These are phyloP conservation scores for Oryza brachyantha DNA, from an alignment of 176 grass and related monocot species.

Conservation along the genomic window DNA sequence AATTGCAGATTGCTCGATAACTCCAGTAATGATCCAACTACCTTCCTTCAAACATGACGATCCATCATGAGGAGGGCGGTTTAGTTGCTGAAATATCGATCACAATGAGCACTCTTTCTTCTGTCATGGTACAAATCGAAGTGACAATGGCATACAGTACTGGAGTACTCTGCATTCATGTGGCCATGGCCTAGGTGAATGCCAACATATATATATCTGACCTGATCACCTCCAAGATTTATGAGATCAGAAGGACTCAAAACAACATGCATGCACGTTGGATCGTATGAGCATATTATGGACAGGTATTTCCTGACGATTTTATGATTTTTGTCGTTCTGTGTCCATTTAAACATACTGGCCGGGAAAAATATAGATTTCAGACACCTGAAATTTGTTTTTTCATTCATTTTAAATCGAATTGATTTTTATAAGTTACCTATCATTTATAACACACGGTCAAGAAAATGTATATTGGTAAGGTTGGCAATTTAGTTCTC, in stretches of 20 bases:
- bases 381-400: neutral
- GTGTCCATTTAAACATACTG: too few relatives aligned
- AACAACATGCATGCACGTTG: neutral
- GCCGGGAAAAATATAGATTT: too few relatives aligned
- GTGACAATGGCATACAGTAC: neutral
- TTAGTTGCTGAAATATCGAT: neutral
- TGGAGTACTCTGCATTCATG: neutral
- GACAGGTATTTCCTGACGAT: neutral
- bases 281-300: neutral
- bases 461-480: too few relatives aligned
- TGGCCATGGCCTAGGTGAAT: neutral
- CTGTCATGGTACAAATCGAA: neutral
- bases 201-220: neutral
- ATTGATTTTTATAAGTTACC: too few relatives aligned
- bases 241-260: neutral
- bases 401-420: neutral
- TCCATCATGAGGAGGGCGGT: neutral
- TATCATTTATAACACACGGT: too few relatives aligned
- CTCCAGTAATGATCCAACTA: neutral
- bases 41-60: neutral
- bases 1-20: neutral
- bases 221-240: neutral
- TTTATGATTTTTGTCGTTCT: too few relatives aligned
- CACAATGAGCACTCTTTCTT: neutral
- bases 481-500: too few relatives aligned